Conservation (phyloP, 805 yeast species). For the Kuraishia hungarica region DNA sequence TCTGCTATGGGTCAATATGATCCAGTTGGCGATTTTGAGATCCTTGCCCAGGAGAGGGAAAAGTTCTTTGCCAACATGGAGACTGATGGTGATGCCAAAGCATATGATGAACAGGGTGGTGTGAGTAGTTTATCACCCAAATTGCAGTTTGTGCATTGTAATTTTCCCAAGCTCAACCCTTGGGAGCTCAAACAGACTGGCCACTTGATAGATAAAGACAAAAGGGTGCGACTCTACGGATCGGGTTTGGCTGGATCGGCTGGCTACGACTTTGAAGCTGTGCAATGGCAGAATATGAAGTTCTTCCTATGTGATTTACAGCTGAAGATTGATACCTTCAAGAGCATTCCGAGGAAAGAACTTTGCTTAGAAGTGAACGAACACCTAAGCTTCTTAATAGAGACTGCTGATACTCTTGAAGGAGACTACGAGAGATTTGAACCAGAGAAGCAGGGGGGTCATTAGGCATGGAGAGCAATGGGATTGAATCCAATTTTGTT, state of each 20-base stretch:
- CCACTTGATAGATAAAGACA: conserved; percentile 32
- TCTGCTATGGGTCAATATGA: conserved; percentile 43
- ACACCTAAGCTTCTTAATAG: conserved; percentile 33
- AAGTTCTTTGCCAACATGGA: conserved; percentile 1
- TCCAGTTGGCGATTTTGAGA: conserved; percentile 28
- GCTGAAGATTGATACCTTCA: conserved; percentile 34
- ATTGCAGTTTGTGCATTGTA: conserved; percentile 52
- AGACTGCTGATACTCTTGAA: conserved; percentile 1
- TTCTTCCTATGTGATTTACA: conserved; percentile 43
- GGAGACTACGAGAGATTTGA: neutral
- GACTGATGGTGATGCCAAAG: neutral
- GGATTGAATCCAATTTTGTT: neutral
- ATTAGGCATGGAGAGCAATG: neutral
- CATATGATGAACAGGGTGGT: conserved; percentile 8
- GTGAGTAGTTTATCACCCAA: conserved; percentile 13
- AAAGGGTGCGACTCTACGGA: conserved; percentile 51
- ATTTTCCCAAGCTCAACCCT: conserved; percentile 61
- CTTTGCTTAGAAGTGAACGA: conserved; percentile 42
- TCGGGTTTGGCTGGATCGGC: conserved; percentile 40
- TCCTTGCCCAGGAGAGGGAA: neutral
- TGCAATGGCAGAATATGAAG: conserved; percentile 53
- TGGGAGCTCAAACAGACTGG: conserved; percentile 37
- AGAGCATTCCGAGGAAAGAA: conserved; percentile 27
- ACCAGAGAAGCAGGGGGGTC: neutral
- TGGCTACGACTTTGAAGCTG: conserved; percentile 49